Evolutionary conservation across 2,329 filamentous ascomycete species (phyloP), one percentile per base, ranked within the genome.

Genomic region (Aureobasidium sp.): DNA sequence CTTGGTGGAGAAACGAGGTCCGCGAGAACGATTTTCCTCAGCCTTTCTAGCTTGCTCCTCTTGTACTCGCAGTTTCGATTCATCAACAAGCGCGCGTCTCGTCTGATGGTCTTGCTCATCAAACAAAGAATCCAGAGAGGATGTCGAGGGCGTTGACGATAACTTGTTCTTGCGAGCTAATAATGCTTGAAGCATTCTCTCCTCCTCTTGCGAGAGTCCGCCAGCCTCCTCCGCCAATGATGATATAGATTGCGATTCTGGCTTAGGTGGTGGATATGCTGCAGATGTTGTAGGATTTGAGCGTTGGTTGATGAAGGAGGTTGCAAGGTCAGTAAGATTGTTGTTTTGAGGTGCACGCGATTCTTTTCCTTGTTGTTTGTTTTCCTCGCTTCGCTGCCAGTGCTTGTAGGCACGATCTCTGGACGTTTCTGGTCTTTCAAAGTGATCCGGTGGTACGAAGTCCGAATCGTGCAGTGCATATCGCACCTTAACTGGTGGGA

Each of bases 91-190:
- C 9, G 48, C 60, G 26, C 26, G 29, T 41, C 32, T 29, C 17
- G 41, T 34, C 15, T 48, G 50, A 10, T 60, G 44, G n/a, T 60
- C 57, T 51, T 60, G 44, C 46, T 60, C 57, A 32, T 34, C 57
- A 6, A 60, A 60, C 6, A 43, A 5, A 46, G 36, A 36, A 3
- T 53, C 39, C 8, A 37, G 4, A 29, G 60, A 1, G 3, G 60
- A 39, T 17, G 24, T 8, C 8, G 52, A 36, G 6, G 44, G 24
- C 1, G 17, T 24, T 41, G 52, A 4, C 20, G 61, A n/a, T 10
- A 20, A 24, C n/a, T 26, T 44, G 29, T 51, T 48, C 43, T 57
- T 62, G 41, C 60, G 60, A 43, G 60, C 60, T 43, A 62, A 57
- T 26, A 62, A 34, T 8, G 20, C 32, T 36, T 37, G 24, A 5